Conservation (phyloP, 1,284 basidiomycete species). For the Phellopilus nigrolimitatus region DNA sequence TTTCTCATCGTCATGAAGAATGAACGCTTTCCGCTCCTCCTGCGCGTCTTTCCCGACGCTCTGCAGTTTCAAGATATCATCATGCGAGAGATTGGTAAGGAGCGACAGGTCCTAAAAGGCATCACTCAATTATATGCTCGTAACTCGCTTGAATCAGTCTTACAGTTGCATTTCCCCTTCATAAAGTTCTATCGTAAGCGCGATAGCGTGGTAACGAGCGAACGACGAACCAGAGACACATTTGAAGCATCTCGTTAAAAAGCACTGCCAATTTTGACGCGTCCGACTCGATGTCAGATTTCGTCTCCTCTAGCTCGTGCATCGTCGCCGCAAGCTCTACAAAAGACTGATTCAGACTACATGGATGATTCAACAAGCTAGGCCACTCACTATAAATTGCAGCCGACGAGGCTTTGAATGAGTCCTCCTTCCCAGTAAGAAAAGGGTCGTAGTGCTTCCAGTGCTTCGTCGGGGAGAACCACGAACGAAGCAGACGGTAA, state of each 20-base stretch:
- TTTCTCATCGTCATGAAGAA: conserved; percentile 82
- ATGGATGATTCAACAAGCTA: conserved; percentile 12
- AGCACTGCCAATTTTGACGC: conserved; percentile 54
- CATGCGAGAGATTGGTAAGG: conserved; percentile 71
- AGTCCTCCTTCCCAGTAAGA: conserved; percentile 72
- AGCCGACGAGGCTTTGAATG: conserved; percentile 76
- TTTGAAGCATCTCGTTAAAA: conserved; percentile 83
- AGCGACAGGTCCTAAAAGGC: conserved; percentile 69
- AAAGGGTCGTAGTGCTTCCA: conserved; percentile 90
- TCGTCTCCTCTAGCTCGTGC: conserved; percentile 54
- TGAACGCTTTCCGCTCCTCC: conserved; percentile 67
- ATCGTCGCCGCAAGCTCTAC: conserved; percentile 67
- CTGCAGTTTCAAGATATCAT: conserved; percentile 83
- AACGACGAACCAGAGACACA: conserved; percentile 70
- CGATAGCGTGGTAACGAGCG: not conserved
- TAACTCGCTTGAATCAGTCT: conserved; percentile 13
- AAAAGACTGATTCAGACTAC: not conserved
- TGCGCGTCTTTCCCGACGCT: conserved; percentile 76
- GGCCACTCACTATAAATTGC: conserved; percentile 66
- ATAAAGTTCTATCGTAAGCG: not conserved
- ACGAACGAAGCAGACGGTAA: conserved; percentile 82
- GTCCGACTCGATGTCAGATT: conserved; percentile 40
- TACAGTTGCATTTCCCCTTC: conserved; percentile 80
- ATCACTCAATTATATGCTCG: conserved; percentile 5
- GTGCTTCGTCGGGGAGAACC: conserved; percentile 64